Percentiles rank a stretch among this genome's conserved stretches.
Conservation (phyloP, 768 basidiomycete genomes). For the Suillus clintonianus region DNA sequence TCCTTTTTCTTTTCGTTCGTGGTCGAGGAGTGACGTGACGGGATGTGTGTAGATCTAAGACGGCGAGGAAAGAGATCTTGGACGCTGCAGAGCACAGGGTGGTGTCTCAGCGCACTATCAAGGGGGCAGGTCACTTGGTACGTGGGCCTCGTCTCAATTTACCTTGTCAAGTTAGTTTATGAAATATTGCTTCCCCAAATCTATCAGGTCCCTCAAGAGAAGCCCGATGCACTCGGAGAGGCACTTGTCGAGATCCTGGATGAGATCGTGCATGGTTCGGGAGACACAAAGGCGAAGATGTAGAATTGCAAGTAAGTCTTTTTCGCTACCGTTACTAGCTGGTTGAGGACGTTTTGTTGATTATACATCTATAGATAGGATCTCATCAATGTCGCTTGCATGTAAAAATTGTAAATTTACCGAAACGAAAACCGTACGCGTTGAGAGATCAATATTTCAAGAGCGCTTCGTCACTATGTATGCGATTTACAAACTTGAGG, state of each 20-base stretch:
- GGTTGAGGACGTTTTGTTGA: background rate
- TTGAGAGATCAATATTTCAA: background rate
- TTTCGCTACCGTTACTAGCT: too few species aligned
- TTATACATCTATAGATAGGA: background rate
- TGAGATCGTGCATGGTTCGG: background rate
- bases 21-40: background rate
- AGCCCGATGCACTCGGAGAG: constrained; percentile 29
- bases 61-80: constrained; percentile 28
- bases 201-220: constrained; percentile 27
- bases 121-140: constrained; percentile 33
- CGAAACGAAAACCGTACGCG: background rate
- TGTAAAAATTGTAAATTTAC: background rate
- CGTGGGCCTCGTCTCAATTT: background rate
- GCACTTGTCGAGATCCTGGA: constrained; percentile 25
- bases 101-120: constrained; percentile 19
- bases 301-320: background rate
- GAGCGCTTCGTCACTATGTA: background rate
- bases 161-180: background rate
- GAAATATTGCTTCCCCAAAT: background rate
- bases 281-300: background rate
- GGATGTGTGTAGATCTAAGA: constrained; percentile 19
- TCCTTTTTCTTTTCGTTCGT: background rate
- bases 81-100: constrained; percentile 27
- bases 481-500: background rate
- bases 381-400: background rate